phyloP scores from a whole-genome alignment of 2,329 filamentous ascomycete genomes.

The Alternaria conjuncta region DNA sequence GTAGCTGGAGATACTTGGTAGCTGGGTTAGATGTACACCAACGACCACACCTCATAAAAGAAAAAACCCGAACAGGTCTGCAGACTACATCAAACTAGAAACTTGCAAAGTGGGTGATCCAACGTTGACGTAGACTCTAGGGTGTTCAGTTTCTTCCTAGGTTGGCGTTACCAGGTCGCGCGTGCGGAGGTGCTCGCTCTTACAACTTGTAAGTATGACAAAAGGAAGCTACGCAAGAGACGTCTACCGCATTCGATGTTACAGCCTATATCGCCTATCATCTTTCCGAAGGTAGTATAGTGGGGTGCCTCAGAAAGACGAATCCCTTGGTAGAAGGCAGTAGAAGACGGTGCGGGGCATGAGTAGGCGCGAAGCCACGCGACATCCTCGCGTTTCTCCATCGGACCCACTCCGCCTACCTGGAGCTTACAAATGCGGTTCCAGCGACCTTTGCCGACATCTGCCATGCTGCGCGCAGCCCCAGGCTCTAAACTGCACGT shows the following conservation, averaged over 20 bases:
- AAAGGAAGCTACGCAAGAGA: neutral
- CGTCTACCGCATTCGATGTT: neutral
- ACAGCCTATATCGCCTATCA: neutral
- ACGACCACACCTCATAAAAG: neutral
- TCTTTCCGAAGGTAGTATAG: neutral
- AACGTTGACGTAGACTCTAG: rapidly evolving
- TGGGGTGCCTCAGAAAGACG: neutral
- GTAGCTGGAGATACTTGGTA: neutral
- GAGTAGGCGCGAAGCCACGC: conserved; percentile 5
- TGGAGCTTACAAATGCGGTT: conserved; percentile 12
- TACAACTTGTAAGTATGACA: neutral
- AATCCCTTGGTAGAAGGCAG: neutral
- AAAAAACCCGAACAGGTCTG: neutral
- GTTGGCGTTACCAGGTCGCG: neutral
- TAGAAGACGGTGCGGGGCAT: conserved; percentile 7
- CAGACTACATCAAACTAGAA: rapidly evolving
- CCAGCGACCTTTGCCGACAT: neutral
- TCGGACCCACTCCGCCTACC: conserved; percentile 3
- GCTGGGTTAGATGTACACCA: neutral
- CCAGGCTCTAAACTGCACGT: neutral
- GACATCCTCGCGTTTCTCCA: conserved; percentile 1
- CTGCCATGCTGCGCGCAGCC: neutral
- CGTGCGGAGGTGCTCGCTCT: neutral
- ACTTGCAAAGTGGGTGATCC: neutral
- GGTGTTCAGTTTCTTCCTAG: neutral